phyloP scores from a whole-genome alignment of 129 eudicot species.

The Mikania micrantha region DNA sequence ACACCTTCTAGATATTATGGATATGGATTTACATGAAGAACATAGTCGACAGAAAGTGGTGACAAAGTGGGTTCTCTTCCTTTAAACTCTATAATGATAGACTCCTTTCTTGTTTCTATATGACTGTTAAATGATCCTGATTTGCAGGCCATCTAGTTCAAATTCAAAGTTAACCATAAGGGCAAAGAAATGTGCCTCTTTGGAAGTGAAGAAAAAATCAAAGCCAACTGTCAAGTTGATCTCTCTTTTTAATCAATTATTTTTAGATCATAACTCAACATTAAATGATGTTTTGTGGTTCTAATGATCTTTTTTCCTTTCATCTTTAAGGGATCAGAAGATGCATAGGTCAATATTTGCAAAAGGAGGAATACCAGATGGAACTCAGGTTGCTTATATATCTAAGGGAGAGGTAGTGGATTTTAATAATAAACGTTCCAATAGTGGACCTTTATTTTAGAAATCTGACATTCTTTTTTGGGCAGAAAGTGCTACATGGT shows the following conservation, averaged over 20 bases:
- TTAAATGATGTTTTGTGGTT: constrained; percentile 7
- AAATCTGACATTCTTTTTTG: background rate
- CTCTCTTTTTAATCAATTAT: background rate
- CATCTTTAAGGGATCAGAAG: constrained; percentile 47
- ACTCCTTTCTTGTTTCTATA: background rate
- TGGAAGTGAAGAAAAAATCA: constrained; percentile 16
- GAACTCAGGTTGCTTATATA: constrained; percentile 49
- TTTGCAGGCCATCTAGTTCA: constrained; percentile 18
- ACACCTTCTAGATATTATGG: constrained; percentile 18
- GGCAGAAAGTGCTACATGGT: constrained; percentile 57
- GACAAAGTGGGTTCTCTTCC: constrained; percentile 28
- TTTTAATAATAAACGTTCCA: background rate
- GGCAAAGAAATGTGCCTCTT: background rate
- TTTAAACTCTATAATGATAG: background rate
- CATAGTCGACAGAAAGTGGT: constrained; percentile 14
- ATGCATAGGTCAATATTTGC: constrained; percentile 60
- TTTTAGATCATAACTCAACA: constrained; percentile 3
- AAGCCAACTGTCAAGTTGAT: constrained; percentile 54
- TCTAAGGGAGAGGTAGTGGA: constrained; percentile 59
- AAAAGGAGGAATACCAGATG: constrained; percentile 57
- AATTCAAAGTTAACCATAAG: constrained; percentile 20
- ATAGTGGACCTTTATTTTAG: constrained; percentile 8
- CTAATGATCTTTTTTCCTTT: background rate
- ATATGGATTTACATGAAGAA: constrained; percentile 12
- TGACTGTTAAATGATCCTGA: background rate